Evolutionary conservation across 139 green algal genomes (phyloP).

Genomic region (Picochlorum sp.): DNA sequence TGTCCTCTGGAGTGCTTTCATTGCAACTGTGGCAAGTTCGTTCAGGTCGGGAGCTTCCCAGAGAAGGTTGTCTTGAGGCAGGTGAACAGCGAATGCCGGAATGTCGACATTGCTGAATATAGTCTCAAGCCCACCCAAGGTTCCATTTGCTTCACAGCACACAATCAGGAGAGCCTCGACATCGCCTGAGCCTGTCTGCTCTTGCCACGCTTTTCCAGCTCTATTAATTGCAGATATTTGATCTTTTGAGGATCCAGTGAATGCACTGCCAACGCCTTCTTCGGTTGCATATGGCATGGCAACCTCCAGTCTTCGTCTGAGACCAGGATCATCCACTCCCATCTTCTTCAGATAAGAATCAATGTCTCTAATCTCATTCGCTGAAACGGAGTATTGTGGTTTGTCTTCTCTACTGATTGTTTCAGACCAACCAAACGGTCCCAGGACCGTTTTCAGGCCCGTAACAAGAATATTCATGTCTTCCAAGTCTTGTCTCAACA

Average conservation of each 20-base stretch:
- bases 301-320: conserved; percentile 33
- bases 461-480: conserved; percentile 54
- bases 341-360: conserved; percentile 70
- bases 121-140: conserved; percentile 24
- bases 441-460: conserved; percentile 37
- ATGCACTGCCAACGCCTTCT: conserved; percentile 1
- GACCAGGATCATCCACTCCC: conserved; percentile 49
- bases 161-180: conserved; percentile 21
- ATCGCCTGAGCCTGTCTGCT: not conserved
- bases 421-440: conserved; percentile 45
- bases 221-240: conserved; percentile 16
- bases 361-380: conserved; percentile 53
- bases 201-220: not conserved
- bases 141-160: conserved; percentile 30
- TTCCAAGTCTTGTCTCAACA: conserved; percentile 48
- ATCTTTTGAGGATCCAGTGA: not conserved
- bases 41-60: conserved; percentile 17
- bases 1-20: conserved; percentile 14
- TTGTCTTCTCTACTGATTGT: conserved; percentile 11
- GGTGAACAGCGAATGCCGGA: conserved; percentile 19
- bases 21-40: conserved; percentile 28
- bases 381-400: conserved; percentile 15
- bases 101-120: conserved; percentile 19
- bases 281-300: conserved; percentile 22
- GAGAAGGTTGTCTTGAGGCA: conserved; percentile 17